Evolutionary conservation across 164 flowering plant species (phyloP).

Genomic region (Stephania japonica): DNA sequence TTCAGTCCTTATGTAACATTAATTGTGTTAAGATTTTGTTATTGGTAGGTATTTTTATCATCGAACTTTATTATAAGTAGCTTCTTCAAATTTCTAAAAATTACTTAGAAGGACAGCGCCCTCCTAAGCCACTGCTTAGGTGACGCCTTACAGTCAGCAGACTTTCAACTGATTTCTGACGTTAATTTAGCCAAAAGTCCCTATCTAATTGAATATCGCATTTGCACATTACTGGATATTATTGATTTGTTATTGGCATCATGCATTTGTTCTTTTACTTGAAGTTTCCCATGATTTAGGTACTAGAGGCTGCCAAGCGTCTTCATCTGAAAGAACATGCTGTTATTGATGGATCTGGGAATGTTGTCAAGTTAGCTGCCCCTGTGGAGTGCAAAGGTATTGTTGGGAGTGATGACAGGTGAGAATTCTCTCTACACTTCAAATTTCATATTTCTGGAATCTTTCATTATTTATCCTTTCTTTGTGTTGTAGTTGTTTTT

Average conservation of each 20-base stretch:
- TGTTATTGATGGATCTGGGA: conserved; percentile 80
- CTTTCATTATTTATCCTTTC: not conserved
- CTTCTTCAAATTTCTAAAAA: too few relatives aligned
- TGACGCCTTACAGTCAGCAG: too few relatives aligned
- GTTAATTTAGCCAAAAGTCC: not conserved
- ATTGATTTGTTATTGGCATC: not conserved
- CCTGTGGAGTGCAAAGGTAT: conserved; percentile 99
- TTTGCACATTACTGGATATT: not conserved
- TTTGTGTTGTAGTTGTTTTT: not conserved
- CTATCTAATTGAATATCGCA: not conserved
- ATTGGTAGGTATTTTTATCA: too few relatives aligned
- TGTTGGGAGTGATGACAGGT: conserved; percentile 99
- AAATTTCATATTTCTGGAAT: not conserved
- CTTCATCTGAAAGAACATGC: conserved; percentile 91
- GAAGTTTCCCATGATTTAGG: conserved; percentile 37
- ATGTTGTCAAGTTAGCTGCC: conserved; percentile 77
- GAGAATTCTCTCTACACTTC: not conserved
- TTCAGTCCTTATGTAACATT: too few relatives aligned
- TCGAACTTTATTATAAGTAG: too few relatives aligned
- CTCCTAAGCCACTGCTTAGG: too few relatives aligned
- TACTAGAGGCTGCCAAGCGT: conserved; percentile 87
- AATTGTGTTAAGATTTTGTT: too few relatives aligned
- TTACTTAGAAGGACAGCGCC: too few relatives aligned
- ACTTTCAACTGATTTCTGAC: not conserved
- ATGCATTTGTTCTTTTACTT: not conserved